These are phyloP conservation scores for Blastobotrys aristatus DNA, from an alignment of 1,139 yeast genomes.

Conservation along the genomic window DNA sequence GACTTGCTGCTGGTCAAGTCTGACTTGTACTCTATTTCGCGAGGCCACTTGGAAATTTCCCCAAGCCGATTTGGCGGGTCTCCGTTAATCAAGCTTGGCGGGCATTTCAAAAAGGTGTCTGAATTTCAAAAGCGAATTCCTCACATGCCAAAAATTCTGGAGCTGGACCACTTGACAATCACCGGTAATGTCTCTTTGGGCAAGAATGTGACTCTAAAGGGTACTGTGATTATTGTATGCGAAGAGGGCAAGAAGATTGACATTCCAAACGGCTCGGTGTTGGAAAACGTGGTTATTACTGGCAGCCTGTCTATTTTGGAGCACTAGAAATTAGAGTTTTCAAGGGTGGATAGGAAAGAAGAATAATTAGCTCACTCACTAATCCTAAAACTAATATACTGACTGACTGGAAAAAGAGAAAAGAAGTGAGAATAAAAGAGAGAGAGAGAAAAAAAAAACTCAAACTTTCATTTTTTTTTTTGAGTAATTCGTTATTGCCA, in stretches of 20 bases:
- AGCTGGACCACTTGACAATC: slow-evolving; percentile 93
- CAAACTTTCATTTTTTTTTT: neutral
- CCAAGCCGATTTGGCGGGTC: slow-evolving; percentile 82
- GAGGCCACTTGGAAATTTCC: slow-evolving; percentile 84
- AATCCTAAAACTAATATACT: neutral
- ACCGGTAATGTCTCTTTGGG: slow-evolving; percentile 95
- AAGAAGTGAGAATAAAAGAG: neutral
- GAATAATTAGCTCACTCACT: neutral
- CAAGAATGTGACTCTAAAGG: slow-evolving; percentile 84
- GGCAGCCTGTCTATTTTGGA: slow-evolving; percentile 95
- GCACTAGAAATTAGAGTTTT: slow-evolving; percentile 46
- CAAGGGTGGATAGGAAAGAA: neutral
- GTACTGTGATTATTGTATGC: slow-evolving; percentile 96
- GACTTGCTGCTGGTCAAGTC: slow-evolving; percentile 92
- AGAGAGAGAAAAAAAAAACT: neutral
- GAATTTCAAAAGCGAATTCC: slow-evolving; percentile 88
- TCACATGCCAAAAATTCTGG: slow-evolving; percentile 93
- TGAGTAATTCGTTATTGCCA: neutral
- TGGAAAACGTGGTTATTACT: slow-evolving; percentile 95
- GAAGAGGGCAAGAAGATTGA: slow-evolving; percentile 96
- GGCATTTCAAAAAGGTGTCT: slow-evolving; percentile 91
- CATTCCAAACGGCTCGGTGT: slow-evolving; percentile 90
- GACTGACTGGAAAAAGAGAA: neutral
- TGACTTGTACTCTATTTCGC: slow-evolving; percentile 87
- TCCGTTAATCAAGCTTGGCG: slow-evolving; percentile 93